A percentile compares a stretch with the other conserved stretches of the same genome.
phyloP scores from a whole-genome alignment of 768 basidiomycete genomes.

The Lactifluus volemus region DNA sequence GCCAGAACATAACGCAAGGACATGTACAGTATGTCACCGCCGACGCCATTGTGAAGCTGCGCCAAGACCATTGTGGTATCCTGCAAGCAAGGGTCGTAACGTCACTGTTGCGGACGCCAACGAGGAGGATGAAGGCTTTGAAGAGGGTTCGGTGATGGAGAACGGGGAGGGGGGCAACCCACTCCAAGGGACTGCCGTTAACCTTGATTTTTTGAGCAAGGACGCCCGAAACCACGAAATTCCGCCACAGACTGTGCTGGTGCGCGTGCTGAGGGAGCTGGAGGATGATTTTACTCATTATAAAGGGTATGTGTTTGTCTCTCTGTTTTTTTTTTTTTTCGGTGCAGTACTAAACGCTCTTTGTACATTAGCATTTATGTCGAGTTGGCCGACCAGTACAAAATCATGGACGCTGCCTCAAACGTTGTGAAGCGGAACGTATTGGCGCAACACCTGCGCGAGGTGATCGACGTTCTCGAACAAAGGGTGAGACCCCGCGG shows the following conservation, averaged over 20 bases:
- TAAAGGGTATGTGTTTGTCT: conserved; percentile 57
- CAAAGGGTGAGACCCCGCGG: conserved; percentile 53
- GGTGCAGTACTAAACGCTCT: not conserved
- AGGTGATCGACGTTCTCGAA: conserved; percentile 89
- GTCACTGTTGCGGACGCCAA: conserved; percentile 8
- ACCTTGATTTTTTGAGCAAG: conserved; percentile 12
- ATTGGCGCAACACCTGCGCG: conserved; percentile 81
- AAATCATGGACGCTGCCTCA: conserved; percentile 74
- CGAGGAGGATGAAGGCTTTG: conserved; percentile 19
- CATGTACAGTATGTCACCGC: conserved; percentile 59
- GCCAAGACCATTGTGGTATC: conserved; percentile 23
- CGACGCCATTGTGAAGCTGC: conserved; percentile 25
- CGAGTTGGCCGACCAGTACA: conserved; percentile 90
- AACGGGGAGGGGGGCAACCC: not conserved
- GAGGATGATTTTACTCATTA: conserved; percentile 96
- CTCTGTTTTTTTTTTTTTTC: conserved; percentile 1
- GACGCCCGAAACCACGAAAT: conserved; percentile 29
- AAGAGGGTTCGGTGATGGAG: conserved; percentile 14
- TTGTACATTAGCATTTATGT: conserved; percentile 61
- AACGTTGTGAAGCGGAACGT: conserved; percentile 74
- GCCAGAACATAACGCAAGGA: conserved; percentile 63
- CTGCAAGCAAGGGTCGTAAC: conserved; percentile 19
- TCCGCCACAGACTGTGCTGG: conserved; percentile 83
- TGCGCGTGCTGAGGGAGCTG: conserved; percentile 74
- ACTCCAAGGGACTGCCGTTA: not conserved